These are phyloP conservation scores for Kregervanrija fluxuum DNA, from an alignment of 805 yeast species.

Conservation along the genomic window DNA sequence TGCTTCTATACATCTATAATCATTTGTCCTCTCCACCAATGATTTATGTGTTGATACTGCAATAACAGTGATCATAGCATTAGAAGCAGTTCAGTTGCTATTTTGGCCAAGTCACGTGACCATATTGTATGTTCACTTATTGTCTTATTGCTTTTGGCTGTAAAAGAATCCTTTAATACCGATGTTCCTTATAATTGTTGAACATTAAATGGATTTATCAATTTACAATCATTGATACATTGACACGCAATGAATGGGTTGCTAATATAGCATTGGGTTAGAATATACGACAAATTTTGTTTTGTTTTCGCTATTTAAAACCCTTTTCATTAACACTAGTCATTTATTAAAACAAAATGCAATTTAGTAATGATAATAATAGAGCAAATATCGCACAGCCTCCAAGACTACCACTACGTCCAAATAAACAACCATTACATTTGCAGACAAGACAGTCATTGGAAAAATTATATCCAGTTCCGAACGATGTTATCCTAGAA, in stretches of 20 bases:
- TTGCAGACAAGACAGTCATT: neutral
- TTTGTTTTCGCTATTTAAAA: neutral
- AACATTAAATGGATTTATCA: too few relatives aligned
- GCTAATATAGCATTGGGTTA: neutral
- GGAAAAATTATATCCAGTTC: constrained; percentile 1
- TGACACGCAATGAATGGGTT: neutral
- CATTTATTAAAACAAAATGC: neutral
- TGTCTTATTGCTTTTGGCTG: too few relatives aligned
- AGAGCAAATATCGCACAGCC: neutral
- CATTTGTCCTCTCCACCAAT: too few relatives aligned
- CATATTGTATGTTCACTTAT: too few relatives aligned
- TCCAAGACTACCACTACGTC: neutral
- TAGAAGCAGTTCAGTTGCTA: too few relatives aligned
- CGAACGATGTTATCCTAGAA: constrained; percentile 13
- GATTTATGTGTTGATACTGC: too few relatives aligned
- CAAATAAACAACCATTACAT: constrained; percentile 5
- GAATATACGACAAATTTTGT: neutral
- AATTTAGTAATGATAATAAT: neutral
- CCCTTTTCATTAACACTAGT: neutral
- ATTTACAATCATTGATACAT: neutral
- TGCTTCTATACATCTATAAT: too few relatives aligned
- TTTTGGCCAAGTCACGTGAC: too few relatives aligned
- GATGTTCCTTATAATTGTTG: too few relatives aligned
- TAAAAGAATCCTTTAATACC: too few relatives aligned
- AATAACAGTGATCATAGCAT: too few relatives aligned